Evolutionary conservation across 768 basidiomycete species (phyloP), one percentile per base, ranked within the genome.

Genomic region (Suillus sp.): DNA sequence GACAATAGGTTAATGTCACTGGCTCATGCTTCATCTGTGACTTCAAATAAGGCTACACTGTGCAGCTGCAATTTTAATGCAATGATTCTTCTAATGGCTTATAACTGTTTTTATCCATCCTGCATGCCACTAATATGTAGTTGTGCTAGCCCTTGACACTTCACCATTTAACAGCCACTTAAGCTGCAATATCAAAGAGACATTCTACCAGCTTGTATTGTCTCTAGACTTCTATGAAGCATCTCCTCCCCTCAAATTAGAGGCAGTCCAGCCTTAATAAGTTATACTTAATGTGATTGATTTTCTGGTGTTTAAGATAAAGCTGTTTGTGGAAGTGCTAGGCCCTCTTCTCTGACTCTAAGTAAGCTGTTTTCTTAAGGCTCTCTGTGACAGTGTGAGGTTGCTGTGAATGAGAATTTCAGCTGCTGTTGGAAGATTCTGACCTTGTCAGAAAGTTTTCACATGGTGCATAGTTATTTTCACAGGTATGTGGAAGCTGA

Each of bases 11-110:
- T 25, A 11, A 32, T 34, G 32, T 91, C 27, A 88, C 82, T 27
- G 81, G 81, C 30, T 73, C 83, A 62, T 83, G 86, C 50, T 65
- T 78, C 50, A 89, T 90, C 67, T 53, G 78, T 71, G 51, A 56
- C 34, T 25, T 32, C 56, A 64, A 38, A 5, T 38, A 38, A 38
- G n/a, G n/a, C 7, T 7, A 10, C 43, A 10, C 2, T 47, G 22
- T 2, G 22, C 45, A 6, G 22, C 22, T 47, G 22, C 13, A 47
- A 22, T 47, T 22, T 47, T 2, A 47, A n/a, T 22, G 45, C n/a
- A n/a, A 47, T 11, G n/a, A 22, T 22, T 22, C 22, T 22, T 47
- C 11, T 14, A 47, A 22, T 22, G 22, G 45, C 47, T 48, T 22
- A 22, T 13, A 6, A 22, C 3, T 25, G 22, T 25, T 48, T 48